phyloP scores from a whole-genome alignment of 768 basidiomycete species.

The Kwoniella botswanensis region DNA sequence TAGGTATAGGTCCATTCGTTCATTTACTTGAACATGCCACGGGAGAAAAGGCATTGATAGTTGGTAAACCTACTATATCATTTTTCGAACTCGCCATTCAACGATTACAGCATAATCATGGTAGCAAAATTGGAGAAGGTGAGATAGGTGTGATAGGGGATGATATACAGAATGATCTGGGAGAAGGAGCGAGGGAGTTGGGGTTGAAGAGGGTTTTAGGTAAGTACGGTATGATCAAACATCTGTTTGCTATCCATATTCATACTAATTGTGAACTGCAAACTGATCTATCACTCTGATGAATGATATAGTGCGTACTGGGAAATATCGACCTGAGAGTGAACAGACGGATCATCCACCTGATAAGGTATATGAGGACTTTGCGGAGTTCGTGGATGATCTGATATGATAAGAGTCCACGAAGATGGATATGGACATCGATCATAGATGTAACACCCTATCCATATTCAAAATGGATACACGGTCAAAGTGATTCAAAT shows the following conservation, averaged over 20 bases:
- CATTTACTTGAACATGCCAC: slow-evolving; percentile 67
- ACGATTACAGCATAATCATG: slow-evolving; percentile 57
- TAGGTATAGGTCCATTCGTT: slow-evolving; percentile 76
- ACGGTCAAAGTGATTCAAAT: too few species aligned
- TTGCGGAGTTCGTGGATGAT: slow-evolving; percentile 65
- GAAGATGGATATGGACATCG: background rate
- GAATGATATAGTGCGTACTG: slow-evolving; percentile 65
- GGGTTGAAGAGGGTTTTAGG: slow-evolving; percentile 70
- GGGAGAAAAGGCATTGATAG: slow-evolving; percentile 62
- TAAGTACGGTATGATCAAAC: slow-evolving; percentile 51
- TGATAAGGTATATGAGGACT: slow-evolving; percentile 65
- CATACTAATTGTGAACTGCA: too few species aligned
- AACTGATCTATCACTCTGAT: background rate
- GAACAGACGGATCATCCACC: slow-evolving; percentile 63
- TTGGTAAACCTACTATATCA: slow-evolving; percentile 68
- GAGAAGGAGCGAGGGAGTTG: slow-evolving; percentile 67
- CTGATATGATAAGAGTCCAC: slow-evolving; percentile 48
- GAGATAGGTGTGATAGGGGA: slow-evolving; percentile 68
- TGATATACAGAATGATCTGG: slow-evolving; percentile 70
- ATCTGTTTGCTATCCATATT: background rate
- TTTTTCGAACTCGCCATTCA: slow-evolving; percentile 69
- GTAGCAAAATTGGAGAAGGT: slow-evolving; percentile 5
- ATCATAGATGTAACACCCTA: background rate
- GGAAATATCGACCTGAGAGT: slow-evolving; percentile 71
- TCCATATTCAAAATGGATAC: too few species aligned